A percentile compares a stretch with the other conserved stretches of the same genome.
Conservation (phyloP, 2,329 filamentous ascomycete species). For the Coniella lustricola region DNA sequence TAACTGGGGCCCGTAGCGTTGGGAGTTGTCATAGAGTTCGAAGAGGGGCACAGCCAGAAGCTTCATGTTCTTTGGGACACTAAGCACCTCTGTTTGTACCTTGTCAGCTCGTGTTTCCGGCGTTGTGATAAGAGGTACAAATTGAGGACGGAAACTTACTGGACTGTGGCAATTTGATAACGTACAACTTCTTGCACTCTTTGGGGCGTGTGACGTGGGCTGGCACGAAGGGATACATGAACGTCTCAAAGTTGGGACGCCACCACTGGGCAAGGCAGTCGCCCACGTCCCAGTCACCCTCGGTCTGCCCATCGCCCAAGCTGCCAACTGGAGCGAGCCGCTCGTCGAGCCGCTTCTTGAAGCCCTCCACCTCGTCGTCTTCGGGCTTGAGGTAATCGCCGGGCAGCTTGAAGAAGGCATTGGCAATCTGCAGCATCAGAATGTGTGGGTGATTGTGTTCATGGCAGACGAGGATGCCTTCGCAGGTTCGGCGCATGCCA, state of each 20-base stretch:
- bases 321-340: constrained; percentile 86
- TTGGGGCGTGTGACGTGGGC: constrained; percentile 94
- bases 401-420: constrained; percentile 98
- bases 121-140: background rate
- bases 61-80: constrained; percentile 99
- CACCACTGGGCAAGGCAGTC: constrained; percentile 98
- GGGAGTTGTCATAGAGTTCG: constrained; percentile 96
- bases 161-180: constrained; percentile 86
- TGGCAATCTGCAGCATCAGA: constrained; percentile 97
- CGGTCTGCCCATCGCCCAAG: constrained; percentile 75
- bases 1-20: constrained; percentile 88
- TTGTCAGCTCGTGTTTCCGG: background rate
- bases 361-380: constrained; percentile 89
- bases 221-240: constrained; percentile 98
- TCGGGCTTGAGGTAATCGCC: constrained; percentile 88
- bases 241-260: constrained; percentile 98
- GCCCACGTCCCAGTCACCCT: constrained; percentile 84
- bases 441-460: constrained; percentile 99
- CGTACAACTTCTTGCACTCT: constrained; percentile 98
- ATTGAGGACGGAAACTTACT: constrained; percentile 50
- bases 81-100: constrained; percentile 66
- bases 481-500: constrained; percentile 95
- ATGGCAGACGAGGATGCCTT: constrained; percentile 95
- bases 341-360: constrained; percentile 89
- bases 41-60: constrained; percentile 93